Conservation (phyloP, 1,139 yeast genomes). For the Magnusiomyces magnusii region DNA sequence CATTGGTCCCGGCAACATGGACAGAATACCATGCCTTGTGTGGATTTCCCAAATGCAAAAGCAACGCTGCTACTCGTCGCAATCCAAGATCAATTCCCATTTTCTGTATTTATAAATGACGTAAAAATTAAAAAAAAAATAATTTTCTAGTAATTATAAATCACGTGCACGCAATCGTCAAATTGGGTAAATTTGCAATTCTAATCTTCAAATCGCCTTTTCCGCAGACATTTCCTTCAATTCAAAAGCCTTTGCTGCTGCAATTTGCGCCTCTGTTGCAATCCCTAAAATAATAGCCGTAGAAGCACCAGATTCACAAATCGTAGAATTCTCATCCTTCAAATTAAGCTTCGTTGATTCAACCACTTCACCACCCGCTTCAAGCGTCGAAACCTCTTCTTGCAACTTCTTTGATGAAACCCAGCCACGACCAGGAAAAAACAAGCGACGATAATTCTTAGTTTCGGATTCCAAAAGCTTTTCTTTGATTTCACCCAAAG, state of each 20-base stretch:
- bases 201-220: no score
- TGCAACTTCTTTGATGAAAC: slow-evolving; percentile 36
- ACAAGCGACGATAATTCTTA: slow-evolving; percentile 39
- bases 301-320: neutral
- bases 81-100: slow-evolving; percentile 55
- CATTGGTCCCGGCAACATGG: slow-evolving; percentile 92
- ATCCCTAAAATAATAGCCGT: neutral
- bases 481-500: slow-evolving; percentile 16
- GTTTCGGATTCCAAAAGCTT: slow-evolving; percentile 27
- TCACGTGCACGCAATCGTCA: neutral
- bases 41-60: slow-evolving; percentile 59
- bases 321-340: neutral
- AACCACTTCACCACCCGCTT: neutral
- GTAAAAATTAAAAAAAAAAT: neutral
- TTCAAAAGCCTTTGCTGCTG: neutral
- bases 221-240: neutral
- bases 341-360: neutral
- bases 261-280: neutral
- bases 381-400: slow-evolving; percentile 23
- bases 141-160: neutral
- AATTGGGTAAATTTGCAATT: no score
- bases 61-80: slow-evolving; percentile 48
- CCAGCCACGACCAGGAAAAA: slow-evolving; percentile 52
- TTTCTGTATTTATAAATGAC: neutral
- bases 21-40: slow-evolving; percentile 54